These are phyloP conservation scores for Pseudocercospora ulei DNA, from an alignment of 2,329 filamentous ascomycete species.

Conservation along the genomic window DNA sequence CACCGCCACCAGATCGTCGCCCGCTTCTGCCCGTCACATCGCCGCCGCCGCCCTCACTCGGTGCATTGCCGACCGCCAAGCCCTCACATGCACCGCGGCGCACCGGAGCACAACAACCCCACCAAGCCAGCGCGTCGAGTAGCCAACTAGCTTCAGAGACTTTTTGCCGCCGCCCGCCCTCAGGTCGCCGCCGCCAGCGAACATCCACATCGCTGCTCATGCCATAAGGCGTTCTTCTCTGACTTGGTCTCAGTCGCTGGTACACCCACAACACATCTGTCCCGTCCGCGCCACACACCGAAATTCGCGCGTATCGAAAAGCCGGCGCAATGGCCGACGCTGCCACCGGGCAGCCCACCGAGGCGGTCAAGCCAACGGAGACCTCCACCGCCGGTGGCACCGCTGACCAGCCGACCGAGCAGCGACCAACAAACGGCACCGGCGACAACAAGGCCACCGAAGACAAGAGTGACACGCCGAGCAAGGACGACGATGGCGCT, in stretches of 20 bases:
- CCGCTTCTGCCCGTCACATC: no score
- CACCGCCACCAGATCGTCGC: no score
- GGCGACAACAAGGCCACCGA: slow-evolving; percentile 13
- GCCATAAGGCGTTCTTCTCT: not conserved
- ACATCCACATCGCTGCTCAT: not conserved
- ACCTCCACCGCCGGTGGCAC: slow-evolving; percentile 19
- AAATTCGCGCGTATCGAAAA: not conserved
- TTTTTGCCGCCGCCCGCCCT: slow-evolving; percentile 2
- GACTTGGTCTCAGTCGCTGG: not conserved
- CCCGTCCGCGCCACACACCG: not conserved
- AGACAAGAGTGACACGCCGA: slow-evolving; percentile 17
- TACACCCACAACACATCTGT: slow-evolving; percentile 1
- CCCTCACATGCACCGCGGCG: slow-evolving; percentile 3
- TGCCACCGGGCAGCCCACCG: slow-evolving; percentile 16
- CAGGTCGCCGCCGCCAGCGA: slow-evolving; percentile 2
- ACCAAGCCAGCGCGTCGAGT: slow-evolving; percentile 7
- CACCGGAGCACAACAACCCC: not conserved
- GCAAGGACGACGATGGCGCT: slow-evolving; percentile 17
- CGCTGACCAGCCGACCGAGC: slow-evolving; percentile 12
- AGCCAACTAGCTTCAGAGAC: slow-evolving; percentile 8
- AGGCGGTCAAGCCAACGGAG: slow-evolving; percentile 17
- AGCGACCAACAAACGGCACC: slow-evolving; percentile 11
- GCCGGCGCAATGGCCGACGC: slow-evolving; percentile 21
- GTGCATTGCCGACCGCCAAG: no score
- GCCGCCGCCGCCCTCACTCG: no score